phyloP scores from a whole-genome alignment of 768 basidiomycete species.

The Boletus sp. region DNA sequence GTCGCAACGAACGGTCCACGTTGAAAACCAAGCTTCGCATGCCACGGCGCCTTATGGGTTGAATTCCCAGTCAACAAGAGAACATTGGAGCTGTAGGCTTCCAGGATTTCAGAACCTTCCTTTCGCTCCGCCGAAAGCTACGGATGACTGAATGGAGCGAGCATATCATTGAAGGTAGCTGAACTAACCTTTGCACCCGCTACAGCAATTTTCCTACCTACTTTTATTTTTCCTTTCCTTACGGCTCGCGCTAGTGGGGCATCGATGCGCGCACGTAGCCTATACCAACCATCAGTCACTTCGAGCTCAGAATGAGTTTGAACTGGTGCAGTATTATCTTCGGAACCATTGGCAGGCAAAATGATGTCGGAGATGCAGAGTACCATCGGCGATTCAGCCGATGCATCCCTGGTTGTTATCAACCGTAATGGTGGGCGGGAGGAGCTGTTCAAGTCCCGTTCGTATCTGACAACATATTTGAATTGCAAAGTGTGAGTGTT shows the following conservation, averaged over 20 bases:
- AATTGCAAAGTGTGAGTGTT: neutral
- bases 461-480: conserved; percentile 58
- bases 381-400: conserved; percentile 77
- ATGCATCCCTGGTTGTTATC: conserved; percentile 80
- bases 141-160: neutral
- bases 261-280: conserved; percentile 76
- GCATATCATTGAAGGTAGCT: neutral
- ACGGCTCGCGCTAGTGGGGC: conserved; percentile 68
- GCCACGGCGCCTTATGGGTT: conserved; percentile 84
- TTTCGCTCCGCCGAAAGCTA: conserved; percentile 69
- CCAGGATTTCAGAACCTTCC: conserved; percentile 80
- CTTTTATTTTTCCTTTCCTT: conserved; percentile 57
- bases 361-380: conserved; percentile 77
- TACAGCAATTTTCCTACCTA: conserved; percentile 83
- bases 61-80: conserved; percentile 82
- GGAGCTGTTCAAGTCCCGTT: conserved; percentile 77
- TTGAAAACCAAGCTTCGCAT: conserved; percentile 82
- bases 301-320: conserved; percentile 65
- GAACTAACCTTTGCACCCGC: conserved; percentile 72
- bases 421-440: conserved; percentile 79
- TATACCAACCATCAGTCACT: conserved; percentile 98
- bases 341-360: conserved; percentile 43
- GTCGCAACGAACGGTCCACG: conserved; percentile 66
- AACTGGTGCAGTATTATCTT: conserved; percentile 37
- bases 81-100: conserved; percentile 67